Evolutionary conservation across 495 filamentous ascomycete species (phyloP).

Genomic region (Penicillium paxilli): DNA sequence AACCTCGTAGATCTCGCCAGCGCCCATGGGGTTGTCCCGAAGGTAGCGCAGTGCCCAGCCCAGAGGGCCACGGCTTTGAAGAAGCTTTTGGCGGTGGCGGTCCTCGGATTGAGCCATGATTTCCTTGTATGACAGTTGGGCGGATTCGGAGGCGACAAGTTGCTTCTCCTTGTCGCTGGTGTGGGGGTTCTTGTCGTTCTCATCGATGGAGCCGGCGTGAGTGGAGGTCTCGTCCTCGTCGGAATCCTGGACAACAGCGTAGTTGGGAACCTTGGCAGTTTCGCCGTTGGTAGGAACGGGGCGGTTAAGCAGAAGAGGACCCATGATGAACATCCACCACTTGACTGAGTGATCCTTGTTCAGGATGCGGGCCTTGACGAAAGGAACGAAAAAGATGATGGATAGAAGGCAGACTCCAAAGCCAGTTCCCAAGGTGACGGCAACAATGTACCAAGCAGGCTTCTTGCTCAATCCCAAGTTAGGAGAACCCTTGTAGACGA

Average conservation of each 20-base stretch:
- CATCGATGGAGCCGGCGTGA: slow-evolving; percentile 25
- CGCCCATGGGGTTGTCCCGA: slow-evolving; percentile 65
- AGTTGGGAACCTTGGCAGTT: slow-evolving; percentile 50
- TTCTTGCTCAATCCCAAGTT: slow-evolving; percentile 56
- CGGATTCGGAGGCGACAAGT: slow-evolving; percentile 38
- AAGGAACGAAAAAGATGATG: slow-evolving; percentile 62
- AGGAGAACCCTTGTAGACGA: slow-evolving; percentile 66
- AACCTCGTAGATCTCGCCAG: slow-evolving; percentile 65
- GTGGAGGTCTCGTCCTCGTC: slow-evolving; percentile 28
- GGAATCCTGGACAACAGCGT: slow-evolving; percentile 52
- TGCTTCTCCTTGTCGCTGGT: slow-evolving; percentile 45
- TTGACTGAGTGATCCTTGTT: slow-evolving; percentile 54
- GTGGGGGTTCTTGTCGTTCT: slow-evolving; percentile 37
- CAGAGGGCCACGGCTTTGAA: slow-evolving; percentile 57
- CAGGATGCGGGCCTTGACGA: slow-evolving; percentile 52
- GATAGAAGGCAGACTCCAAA: slow-evolving; percentile 51
- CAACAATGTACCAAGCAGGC: slow-evolving; percentile 54
- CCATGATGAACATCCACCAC: slow-evolving; percentile 53
- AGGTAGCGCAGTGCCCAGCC: slow-evolving; percentile 74
- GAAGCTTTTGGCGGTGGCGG: slow-evolving; percentile 53
- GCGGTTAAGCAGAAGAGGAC: slow-evolving; percentile 53
- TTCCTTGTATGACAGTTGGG: slow-evolving; percentile 54
- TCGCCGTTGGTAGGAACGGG: slow-evolving; percentile 41
- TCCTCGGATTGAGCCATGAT: slow-evolving; percentile 50
- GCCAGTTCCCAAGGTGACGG: slow-evolving; percentile 56